A percentile compares a stretch with the other conserved stretches of the same genome.
Conservation (phyloP, 2,329 filamentous ascomycete species). For the Lecanicillium sp. region DNA sequence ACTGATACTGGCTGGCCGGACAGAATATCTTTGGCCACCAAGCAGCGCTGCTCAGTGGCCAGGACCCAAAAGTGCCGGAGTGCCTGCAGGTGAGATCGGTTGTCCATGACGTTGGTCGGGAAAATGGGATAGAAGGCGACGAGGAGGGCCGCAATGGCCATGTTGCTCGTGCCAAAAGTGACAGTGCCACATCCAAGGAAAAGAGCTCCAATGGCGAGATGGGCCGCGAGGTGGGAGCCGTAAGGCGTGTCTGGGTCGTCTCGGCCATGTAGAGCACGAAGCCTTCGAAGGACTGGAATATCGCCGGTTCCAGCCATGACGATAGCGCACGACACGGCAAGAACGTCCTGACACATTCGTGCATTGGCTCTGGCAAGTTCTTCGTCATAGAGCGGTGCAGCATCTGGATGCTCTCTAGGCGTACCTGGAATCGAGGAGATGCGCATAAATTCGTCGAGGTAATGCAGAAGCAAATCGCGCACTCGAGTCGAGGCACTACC, state of each 20-base stretch:
- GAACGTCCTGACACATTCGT: slow-evolving; percentile 82
- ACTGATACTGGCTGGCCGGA: slow-evolving; percentile 74
- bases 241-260: slow-evolving; percentile 81
- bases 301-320: slow-evolving; percentile 98
- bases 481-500: slow-evolving; percentile 65
- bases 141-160: slow-evolving; percentile 79
- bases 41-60: slow-evolving; percentile 80
- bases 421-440: slow-evolving; percentile 55
- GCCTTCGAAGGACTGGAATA: slow-evolving; percentile 72
- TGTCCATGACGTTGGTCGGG: slow-evolving; percentile 83
- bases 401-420: slow-evolving; percentile 23
- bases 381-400: slow-evolving; percentile 62
- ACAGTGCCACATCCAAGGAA: slow-evolving; percentile 91
- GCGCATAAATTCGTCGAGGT: slow-evolving; percentile 80
- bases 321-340: slow-evolving; percentile 74
- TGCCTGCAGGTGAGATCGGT: slow-evolving; percentile 89
- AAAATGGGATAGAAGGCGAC: slow-evolving; percentile 94
- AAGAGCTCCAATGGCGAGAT: slow-evolving; percentile 83
- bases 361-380: slow-evolving; percentile 77
- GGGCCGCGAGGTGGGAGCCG: slow-evolving; percentile 86
- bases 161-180: slow-evolving; percentile 82
- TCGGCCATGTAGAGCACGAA: slow-evolving; percentile 82
- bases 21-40: slow-evolving; percentile 81
- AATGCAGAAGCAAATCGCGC: slow-evolving; percentile 74
- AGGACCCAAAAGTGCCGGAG: slow-evolving; percentile 97